Evolutionary conservation across 2,329 filamentous ascomycete genomes (phyloP), one percentile per base, ranked within the genome.

Genomic region (Colletotrichum salicis): DNA sequence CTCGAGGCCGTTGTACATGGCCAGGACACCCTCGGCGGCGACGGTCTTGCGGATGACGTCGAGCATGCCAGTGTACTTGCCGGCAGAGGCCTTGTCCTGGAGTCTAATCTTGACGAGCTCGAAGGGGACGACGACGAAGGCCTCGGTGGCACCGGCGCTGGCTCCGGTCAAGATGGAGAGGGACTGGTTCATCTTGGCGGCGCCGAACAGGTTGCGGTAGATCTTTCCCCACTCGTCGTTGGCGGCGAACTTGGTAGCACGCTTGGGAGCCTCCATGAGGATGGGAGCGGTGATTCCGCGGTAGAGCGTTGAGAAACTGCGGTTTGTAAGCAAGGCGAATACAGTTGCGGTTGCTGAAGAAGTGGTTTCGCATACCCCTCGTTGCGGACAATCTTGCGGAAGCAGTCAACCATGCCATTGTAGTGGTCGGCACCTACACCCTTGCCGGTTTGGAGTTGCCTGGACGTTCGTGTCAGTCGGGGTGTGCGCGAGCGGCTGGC

Each of bases 221-320:
- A 98, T 89, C 84, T 95, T 91, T 78, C 96, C 96, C 96, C 96
- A 99, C 82, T 96, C 94, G 82, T 99, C 96, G 85, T 99, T 99
- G 84, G 96, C 96, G 58, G 96, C 96, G 84, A 99, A 99, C 84
- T 99, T 99, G 86, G 94, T 98, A 55, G 96, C 96, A 85, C 95
- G 91, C 90, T 97, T 97, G 78, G 86, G 84, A 72, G 95, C 95
- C 84, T 98, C 96, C 96, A 99, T 99, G 76, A 98, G 89, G 80
- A 99, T 98, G 62, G 96, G 96, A 31, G 96, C 96, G 56, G 90
- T 91, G 83, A 99, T 99, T 80, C 96, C 96, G 76, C 96, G 94
- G 87, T 99, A 99, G 73, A 99, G 88, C 76, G 96, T 91, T 74
- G 94, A 96, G 83, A 93, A 91, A 72, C 94, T 96, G 77, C 29